These are phyloP conservation scores for Amanita molliuscula DNA, from an alignment of 768 basidiomycete genomes.

Conservation along the genomic window DNA sequence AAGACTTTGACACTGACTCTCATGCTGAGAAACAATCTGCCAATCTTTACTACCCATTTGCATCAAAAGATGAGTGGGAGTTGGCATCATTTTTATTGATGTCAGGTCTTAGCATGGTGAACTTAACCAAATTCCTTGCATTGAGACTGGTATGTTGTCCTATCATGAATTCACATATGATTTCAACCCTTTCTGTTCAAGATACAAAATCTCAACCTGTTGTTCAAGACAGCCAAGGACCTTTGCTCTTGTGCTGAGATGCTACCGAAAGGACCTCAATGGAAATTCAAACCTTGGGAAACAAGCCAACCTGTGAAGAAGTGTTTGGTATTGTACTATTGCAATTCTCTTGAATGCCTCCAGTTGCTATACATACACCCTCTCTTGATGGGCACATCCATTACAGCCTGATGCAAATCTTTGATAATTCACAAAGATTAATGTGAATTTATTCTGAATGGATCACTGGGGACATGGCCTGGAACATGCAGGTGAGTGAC, in stretches of 20 bases:
- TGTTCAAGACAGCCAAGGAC: conserved; percentile 11
- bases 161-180: neutral
- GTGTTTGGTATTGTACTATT: conserved; percentile 13
- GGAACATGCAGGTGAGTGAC: conserved; percentile 6
- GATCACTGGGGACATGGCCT: conserved; percentile 1
- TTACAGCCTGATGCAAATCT: neutral
- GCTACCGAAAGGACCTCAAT: conserved; percentile 13
- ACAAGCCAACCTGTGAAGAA: conserved; percentile 8
- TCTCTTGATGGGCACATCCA: conserved; percentile 1
- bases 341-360: conserved; percentile 17
- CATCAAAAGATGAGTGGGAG: conserved; percentile 21
- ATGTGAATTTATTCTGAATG: conserved; percentile 4
- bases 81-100: conserved; percentile 17
- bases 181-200: neutral
- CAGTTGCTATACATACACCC: conserved; percentile 16
- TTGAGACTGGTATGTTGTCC: conserved; percentile 15
- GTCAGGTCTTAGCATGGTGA: conserved; percentile 18
- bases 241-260: conserved; percentile 10
- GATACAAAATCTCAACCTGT: conserved; percentile 3
- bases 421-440: conserved; percentile 5
- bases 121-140: conserved; percentile 17
- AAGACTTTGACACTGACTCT: conserved; percentile 16
- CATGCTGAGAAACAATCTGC: conserved; percentile 10
- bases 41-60: conserved; percentile 23
- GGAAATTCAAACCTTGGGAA: conserved; percentile 10